These are phyloP conservation scores for Diplocarpon mali DNA, from an alignment of 2,329 filamentous ascomycete genomes.

Conservation along the genomic window DNA sequence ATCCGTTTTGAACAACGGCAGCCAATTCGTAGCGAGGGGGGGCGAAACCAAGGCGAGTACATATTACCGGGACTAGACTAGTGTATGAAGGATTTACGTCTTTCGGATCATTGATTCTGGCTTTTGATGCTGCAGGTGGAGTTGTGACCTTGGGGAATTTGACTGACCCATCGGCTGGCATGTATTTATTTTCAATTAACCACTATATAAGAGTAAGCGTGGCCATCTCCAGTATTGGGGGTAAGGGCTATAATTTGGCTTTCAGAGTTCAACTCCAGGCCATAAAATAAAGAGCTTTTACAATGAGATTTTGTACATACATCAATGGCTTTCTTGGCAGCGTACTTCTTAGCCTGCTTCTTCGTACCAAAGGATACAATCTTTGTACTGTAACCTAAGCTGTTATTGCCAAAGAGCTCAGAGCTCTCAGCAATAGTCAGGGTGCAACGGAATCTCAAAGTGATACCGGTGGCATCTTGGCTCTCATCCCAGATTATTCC, in stretches of 20 bases:
- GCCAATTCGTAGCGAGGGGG: slow-evolving; percentile 20
- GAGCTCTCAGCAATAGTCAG: slow-evolving; percentile 17
- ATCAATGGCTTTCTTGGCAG: slow-evolving; percentile 25
- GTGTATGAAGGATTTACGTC: slow-evolving; percentile 7
- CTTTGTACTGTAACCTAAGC: not conserved
- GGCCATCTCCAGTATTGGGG: no score
- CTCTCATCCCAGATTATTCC: not conserved
- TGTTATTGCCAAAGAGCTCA: slow-evolving; percentile 13
- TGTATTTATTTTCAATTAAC: slow-evolving; percentile 22
- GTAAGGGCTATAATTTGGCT: no score
- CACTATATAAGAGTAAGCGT: slow-evolving; percentile 5
- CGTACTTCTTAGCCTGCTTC: slow-evolving; percentile 25
- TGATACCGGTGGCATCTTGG: not conserved
- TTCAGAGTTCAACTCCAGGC: no score
- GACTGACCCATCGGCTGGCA: slow-evolving; percentile 20
- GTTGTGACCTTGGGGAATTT: slow-evolving; percentile 18
- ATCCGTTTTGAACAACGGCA: slow-evolving; percentile 3
- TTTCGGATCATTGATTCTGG: not conserved
- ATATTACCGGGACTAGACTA: slow-evolving; percentile 17
- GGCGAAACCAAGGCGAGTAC: slow-evolving; percentile 17
- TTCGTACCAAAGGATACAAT: slow-evolving; percentile 19
- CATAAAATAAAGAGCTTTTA: no score
- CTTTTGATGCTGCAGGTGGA: not conserved
- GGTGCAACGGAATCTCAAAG: slow-evolving; percentile 16
- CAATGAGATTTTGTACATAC: no score